Conservation (phyloP, 108 stramenopile species). For the Nitzschia sp. region DNA sequence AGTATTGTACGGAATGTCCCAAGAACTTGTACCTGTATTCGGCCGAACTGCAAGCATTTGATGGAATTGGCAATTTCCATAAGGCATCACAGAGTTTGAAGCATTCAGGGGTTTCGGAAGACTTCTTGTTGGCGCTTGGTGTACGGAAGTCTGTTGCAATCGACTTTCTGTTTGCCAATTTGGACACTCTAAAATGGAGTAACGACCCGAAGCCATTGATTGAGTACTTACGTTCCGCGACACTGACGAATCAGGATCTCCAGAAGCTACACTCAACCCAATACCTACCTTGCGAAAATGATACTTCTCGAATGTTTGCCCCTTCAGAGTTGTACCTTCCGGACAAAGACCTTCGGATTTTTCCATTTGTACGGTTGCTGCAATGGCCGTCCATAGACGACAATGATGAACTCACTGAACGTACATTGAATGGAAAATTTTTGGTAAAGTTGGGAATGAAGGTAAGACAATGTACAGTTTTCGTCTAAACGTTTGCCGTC, state of each 20-base stretch:
- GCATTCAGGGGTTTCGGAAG: conserved; percentile 55
- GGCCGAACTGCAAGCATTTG: conserved; percentile 71
- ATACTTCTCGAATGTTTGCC: conserved; percentile 52
- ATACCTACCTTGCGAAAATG: conserved; percentile 71
- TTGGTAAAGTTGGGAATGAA: conserved; percentile 56
- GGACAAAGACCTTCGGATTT: conserved; percentile 49
- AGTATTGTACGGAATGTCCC: conserved; percentile 41
- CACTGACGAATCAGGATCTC: conserved; percentile 54
- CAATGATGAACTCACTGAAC: conserved; percentile 37
- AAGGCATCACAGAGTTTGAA: conserved; percentile 49
- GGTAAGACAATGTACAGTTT: no score
- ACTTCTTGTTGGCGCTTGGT: conserved; percentile 64
- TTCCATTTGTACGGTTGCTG: conserved; percentile 62
- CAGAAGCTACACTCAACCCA: conserved; percentile 53
- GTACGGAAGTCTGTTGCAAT: conserved; percentile 72
- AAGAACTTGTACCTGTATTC: conserved; percentile 63
- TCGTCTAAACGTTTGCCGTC: no score
- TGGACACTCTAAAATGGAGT: conserved; percentile 67
- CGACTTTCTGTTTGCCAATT: conserved; percentile 69
- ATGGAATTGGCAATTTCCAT: conserved; percentile 47
- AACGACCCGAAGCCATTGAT: conserved; percentile 71
- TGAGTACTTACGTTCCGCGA: conserved; percentile 65
- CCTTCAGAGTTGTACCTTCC: conserved; percentile 52
- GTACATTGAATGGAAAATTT: conserved; percentile 60
- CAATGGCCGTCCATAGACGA: conserved; percentile 68